Base-by-base conservation (phyloP, 768 basidiomycete species). In the Leccinum disarticulatum region DNA sequence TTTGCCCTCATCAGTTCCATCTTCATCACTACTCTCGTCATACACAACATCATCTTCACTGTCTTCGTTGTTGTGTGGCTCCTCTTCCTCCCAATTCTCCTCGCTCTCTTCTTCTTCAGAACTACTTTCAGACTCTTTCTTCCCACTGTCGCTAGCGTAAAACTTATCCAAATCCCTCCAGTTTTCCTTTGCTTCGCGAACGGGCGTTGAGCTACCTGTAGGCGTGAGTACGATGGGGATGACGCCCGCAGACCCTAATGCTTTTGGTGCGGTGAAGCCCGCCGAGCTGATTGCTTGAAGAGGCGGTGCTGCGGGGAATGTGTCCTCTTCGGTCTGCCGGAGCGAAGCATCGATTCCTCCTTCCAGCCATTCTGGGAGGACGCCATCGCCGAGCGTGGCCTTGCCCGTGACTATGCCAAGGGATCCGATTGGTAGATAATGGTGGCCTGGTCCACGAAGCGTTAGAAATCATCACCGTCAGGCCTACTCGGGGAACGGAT, bases 321-420 rank as follows among this genome's bases (percentile, higher is more conserved):
- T 64, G 57, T 88, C 88, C 10, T 88, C 86, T 50, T 81, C 83
- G 19, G 76, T 78, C 61, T 93, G 88, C 59, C 95, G 82, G 57
- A 98, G 74, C 0, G 82, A 79, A 1, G 90, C 76, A 64, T 94
- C 91, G 4, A 91, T 91, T 0, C 93, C 94, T 56, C 84, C 80
- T 71, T 95, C 93, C 6, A 90, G 79, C 95, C 95, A 97, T 66
- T 93, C 92, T 0, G 93, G 91, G 0, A 96, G 73, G 57, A 77
- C 54, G 33, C 71, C 76, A 30, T 73, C 70, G 9, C 58, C 75
- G 5, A 74, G 77, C 70, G 85, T 61, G 11, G 77, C 74, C 68
- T 80, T 84, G 2, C 84, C 83, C 3, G 81, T 83, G 41, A 92
- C 77, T 17, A 85, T 74, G 10, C 81, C 83, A 60, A 92, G 74